Evolutionary conservation across 441 rosid genomes (phyloP).

Genomic region (Pelargonium fulgidum): DNA sequence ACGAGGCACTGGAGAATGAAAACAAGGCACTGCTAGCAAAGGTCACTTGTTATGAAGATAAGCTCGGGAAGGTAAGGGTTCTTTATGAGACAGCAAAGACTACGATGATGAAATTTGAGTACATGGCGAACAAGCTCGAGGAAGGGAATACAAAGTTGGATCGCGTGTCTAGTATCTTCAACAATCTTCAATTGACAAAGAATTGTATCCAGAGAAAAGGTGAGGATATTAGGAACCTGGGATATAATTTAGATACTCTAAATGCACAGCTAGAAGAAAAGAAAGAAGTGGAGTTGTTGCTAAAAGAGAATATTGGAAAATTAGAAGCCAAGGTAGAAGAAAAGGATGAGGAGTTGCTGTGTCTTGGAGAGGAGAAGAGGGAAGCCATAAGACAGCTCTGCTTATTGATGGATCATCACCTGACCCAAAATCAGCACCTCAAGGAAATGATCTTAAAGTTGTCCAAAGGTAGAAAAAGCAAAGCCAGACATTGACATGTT

Average conservation of each 20-base stretch:
- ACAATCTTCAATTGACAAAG: constrained; percentile 39
- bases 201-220: constrained; percentile 39
- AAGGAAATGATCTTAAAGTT: constrained; percentile 41
- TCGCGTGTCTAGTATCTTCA: constrained; percentile 34
- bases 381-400: constrained; percentile 95
- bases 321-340: constrained; percentile 39
- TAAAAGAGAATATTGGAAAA: constrained; percentile 38
- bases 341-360: constrained; percentile 40
- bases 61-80: constrained; percentile 36
- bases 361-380: constrained; percentile 75
- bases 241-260: constrained; percentile 28
- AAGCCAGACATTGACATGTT: constrained; percentile 7
- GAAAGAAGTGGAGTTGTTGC: constrained; percentile 30
- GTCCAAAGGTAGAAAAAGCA: constrained; percentile 35
- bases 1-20: constrained; percentile 53
- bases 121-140: constrained; percentile 33
- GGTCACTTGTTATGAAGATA: constrained; percentile 27
- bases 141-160: constrained; percentile 32
- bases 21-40: constrained; percentile 46
- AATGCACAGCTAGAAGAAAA: constrained; percentile 33
- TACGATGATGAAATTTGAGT: constrained; percentile 34
- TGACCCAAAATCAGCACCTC: constrained; percentile 44
- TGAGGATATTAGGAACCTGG: constrained; percentile 31
- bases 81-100: constrained; percentile 35
- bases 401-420: constrained; percentile 66